phyloP scores from a whole-genome alignment of 2,329 filamentous ascomycete species.

The Leptosphaerulina australis region DNA sequence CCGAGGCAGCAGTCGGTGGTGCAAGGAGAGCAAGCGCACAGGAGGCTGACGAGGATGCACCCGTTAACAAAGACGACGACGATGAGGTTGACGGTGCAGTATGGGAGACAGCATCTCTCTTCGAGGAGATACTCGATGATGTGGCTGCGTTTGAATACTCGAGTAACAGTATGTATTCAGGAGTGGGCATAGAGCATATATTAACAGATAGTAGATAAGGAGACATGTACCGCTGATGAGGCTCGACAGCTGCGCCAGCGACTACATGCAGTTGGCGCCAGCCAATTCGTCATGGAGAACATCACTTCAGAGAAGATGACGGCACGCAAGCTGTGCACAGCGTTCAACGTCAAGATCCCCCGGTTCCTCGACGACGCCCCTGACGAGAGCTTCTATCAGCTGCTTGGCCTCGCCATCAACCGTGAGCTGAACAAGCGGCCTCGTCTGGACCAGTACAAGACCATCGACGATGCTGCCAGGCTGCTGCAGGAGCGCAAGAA shows the following conservation, averaged over 20 bases:
- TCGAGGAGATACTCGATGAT: conserved; percentile 45
- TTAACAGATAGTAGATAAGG: conserved; percentile 23
- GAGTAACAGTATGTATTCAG: conserved; percentile 25
- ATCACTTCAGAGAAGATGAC: conserved; percentile 67
- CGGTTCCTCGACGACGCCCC: conserved; percentile 71
- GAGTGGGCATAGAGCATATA: neutral
- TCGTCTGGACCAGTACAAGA: conserved; percentile 81
- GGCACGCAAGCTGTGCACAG: conserved; percentile 82
- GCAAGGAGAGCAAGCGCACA: neutral
- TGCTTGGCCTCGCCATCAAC: conserved; percentile 77
- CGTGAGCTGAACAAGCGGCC: conserved; percentile 81
- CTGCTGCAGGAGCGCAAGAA: conserved; percentile 77
- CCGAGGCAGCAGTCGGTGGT: neutral
- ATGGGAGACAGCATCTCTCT: conserved; percentile 43
- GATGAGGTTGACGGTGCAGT: conserved; percentile 33
- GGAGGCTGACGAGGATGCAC: conserved; percentile 15
- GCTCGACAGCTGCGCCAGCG: conserved; percentile 70
- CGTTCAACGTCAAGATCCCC: conserved; percentile 79
- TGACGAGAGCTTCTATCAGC: conserved; percentile 76
- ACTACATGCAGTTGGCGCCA: conserved; percentile 76
- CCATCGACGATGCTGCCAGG: conserved; percentile 82
- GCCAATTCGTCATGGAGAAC: conserved; percentile 71
- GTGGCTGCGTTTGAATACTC: conserved; percentile 39
- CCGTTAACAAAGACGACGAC: conserved; percentile 21
- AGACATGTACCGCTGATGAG: conserved; percentile 56